A percentile compares a stretch with the other conserved stretches of the same genome.
These are phyloP conservation scores for Carallia brachiata DNA, from an alignment of 345 rosid genomes.

Conservation along the genomic window DNA sequence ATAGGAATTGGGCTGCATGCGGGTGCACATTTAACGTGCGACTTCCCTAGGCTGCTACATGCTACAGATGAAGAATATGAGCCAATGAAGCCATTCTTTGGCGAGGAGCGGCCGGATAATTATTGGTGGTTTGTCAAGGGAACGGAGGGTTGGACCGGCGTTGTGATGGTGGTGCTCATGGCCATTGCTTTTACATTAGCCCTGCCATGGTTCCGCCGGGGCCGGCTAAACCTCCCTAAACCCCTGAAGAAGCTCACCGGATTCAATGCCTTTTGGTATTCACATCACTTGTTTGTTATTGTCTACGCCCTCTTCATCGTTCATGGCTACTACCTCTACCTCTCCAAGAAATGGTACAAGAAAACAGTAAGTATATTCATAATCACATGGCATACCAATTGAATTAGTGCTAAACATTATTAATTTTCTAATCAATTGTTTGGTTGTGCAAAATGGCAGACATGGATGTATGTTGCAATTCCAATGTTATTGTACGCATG, in stretches of 20 bases:
- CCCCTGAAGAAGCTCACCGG: constrained; percentile 60
- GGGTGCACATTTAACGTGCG: constrained; percentile 61
- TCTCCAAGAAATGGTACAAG: constrained; percentile 69
- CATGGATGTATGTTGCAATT: constrained; percentile 86
- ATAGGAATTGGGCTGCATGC: constrained; percentile 66
- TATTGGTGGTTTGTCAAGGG: constrained; percentile 84
- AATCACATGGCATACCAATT: not conserved
- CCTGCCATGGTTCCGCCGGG: constrained; percentile 76
- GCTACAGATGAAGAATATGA: constrained; percentile 56
- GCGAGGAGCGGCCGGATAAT: constrained; percentile 50
- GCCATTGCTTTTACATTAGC: constrained; percentile 57
- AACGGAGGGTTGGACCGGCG: constrained; percentile 69
- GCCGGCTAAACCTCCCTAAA: constrained; percentile 55
- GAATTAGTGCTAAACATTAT: not conserved
- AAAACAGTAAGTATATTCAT: constrained; percentile 47
- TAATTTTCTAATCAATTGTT: too few relatives aligned
- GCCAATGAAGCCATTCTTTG: constrained; percentile 60
- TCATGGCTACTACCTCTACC: constrained; percentile 60
- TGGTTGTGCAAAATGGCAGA: constrained; percentile 33
- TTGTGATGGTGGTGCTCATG: constrained; percentile 73
- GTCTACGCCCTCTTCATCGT: constrained; percentile 67
- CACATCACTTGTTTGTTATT: constrained; percentile 72
- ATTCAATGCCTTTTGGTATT: constrained; percentile 86
- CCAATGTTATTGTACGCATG: constrained; percentile 54
- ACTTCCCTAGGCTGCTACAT: constrained; percentile 73